Conservation (phyloP, 495 filamentous ascomycete species). For the Penicillium ochrochloron region DNA sequence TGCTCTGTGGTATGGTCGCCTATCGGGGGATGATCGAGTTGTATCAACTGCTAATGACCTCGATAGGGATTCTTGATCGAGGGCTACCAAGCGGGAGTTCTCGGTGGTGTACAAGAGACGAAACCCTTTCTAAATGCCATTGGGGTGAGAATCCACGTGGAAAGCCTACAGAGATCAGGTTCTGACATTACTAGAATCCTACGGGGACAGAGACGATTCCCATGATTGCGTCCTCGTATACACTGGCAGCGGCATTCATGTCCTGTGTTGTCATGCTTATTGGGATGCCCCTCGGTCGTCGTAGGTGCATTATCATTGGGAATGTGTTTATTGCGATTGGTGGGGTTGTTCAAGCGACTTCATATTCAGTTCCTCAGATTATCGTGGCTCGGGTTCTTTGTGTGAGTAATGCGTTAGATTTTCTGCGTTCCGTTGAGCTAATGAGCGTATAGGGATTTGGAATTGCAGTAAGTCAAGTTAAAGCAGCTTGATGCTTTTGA, state of each 20-base stretch:
- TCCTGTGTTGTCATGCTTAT: conserved; percentile 25
- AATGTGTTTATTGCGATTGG: conserved; percentile 29
- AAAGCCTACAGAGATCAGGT: neutral
- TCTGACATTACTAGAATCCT: conserved; percentile 26
- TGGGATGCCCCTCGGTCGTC: conserved; percentile 29
- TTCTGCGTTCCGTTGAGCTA: conserved; percentile 8
- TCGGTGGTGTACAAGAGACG: conserved; percentile 40
- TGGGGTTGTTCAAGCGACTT: conserved; percentile 23
- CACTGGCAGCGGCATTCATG: conserved; percentile 40
- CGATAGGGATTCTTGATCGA: conserved; percentile 17
- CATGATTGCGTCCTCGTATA: conserved; percentile 37
- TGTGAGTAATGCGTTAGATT: conserved; percentile 16
- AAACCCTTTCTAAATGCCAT: conserved; percentile 40
- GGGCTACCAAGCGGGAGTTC: conserved; percentile 44
- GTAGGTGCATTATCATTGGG: conserved; percentile 36
- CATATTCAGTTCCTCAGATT: conserved; percentile 29
- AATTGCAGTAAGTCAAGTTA: conserved; percentile 10
- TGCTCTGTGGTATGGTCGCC: neutral
- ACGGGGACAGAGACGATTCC: conserved; percentile 39
- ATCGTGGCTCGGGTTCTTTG: conserved; percentile 25
- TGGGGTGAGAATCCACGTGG: conserved; percentile 4
- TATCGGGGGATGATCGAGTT: neutral
- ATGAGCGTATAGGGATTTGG: conserved; percentile 18
- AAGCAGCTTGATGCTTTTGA: neutral
- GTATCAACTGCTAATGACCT: neutral